These are phyloP conservation scores for Eragrostis curvula DNA, from an alignment of 176 grass and related monocot genomes.

Conservation along the genomic window DNA sequence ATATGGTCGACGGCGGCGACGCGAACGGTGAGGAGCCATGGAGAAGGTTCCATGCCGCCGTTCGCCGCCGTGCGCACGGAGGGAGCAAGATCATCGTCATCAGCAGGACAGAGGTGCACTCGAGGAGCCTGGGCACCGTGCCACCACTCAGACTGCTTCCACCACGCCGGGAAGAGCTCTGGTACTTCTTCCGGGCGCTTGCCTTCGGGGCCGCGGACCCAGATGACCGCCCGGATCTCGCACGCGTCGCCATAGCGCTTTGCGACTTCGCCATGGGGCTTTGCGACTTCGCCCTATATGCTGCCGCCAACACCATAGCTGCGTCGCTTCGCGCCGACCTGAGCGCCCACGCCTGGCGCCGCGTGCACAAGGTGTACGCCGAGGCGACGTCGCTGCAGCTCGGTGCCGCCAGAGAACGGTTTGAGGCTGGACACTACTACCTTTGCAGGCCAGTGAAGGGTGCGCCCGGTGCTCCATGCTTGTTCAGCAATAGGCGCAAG, in stretches of 20 bases:
- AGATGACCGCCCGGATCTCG: not conserved
- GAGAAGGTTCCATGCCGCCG: not conserved
- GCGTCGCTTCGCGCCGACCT: not conserved
- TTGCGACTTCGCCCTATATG: not conserved
- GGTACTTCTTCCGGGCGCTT: not conserved
- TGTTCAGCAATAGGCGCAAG: not conserved
- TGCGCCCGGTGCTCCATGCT: not conserved
- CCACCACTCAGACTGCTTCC: not conserved
- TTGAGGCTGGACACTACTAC: not conserved
- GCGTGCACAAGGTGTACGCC: not conserved
- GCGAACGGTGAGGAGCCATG: not conserved
- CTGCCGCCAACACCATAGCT: not conserved
- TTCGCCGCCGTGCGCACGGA: not conserved
- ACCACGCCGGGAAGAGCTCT: not conserved
- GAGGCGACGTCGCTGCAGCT: not conserved
- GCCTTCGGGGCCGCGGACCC: not conserved
- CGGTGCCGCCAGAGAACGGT: no score
- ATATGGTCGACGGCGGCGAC: not conserved
- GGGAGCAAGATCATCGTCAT: not conserved
- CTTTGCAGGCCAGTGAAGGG: not conserved
- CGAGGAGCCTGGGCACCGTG: not conserved
- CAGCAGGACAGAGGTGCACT: not conserved
- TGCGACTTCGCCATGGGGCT: not conserved
- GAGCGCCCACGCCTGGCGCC: conserved; percentile 5
- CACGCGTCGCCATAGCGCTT: conserved; percentile 4